Percentiles rank a stretch among this genome's conserved stretches.
These are phyloP conservation scores for Ilyonectria sp. DNA, from an alignment of 2,329 filamentous ascomycete species.

Conservation along the genomic window DNA sequence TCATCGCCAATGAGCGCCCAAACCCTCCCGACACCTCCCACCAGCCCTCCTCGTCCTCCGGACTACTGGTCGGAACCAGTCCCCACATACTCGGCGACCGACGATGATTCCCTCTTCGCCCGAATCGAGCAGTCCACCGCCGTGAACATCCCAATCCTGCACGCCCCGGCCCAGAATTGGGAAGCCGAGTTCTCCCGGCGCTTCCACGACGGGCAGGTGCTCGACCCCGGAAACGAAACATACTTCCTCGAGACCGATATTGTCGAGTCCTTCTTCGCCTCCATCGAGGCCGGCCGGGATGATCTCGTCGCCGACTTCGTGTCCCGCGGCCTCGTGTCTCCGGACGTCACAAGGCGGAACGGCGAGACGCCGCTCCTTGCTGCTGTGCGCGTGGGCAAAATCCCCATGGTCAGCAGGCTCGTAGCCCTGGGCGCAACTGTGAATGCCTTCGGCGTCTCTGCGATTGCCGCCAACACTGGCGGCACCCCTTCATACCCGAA, in stretches of 20 bases:
- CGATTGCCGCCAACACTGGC: background rate
- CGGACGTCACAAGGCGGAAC: slow-evolving; percentile 50
- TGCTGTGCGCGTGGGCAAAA: slow-evolving; percentile 51
- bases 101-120: slow-evolving; percentile 38
- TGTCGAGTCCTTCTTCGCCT: slow-evolving; percentile 49
- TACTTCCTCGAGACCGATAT: slow-evolving; percentile 45
- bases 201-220: slow-evolving; percentile 5
- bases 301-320: slow-evolving; percentile 52
- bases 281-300: slow-evolving; percentile 47
- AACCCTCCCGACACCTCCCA: slow-evolving; percentile 22
- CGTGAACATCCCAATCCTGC: slow-evolving; percentile 42
- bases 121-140: slow-evolving; percentile 39
- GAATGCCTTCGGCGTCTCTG: slow-evolving; percentile 45
- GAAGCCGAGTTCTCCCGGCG: background rate
- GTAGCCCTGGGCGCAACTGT: slow-evolving; percentile 54
- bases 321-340: slow-evolving; percentile 54
- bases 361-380: slow-evolving; percentile 56
- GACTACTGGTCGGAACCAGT: slow-evolving; percentile 15
- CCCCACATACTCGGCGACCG: slow-evolving; percentile 37
- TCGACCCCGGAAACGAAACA: slow-evolving; percentile 23
- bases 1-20: slow-evolving; percentile 10
- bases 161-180: slow-evolving; percentile 9
- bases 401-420: slow-evolving; percentile 53
- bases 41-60: background rate
- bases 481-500: slow-evolving; percentile 37